Evolutionary conservation across 225 moss, liverwort and hornwort species (phyloP).

Genomic region (Marchantia polymorpha): DNA sequence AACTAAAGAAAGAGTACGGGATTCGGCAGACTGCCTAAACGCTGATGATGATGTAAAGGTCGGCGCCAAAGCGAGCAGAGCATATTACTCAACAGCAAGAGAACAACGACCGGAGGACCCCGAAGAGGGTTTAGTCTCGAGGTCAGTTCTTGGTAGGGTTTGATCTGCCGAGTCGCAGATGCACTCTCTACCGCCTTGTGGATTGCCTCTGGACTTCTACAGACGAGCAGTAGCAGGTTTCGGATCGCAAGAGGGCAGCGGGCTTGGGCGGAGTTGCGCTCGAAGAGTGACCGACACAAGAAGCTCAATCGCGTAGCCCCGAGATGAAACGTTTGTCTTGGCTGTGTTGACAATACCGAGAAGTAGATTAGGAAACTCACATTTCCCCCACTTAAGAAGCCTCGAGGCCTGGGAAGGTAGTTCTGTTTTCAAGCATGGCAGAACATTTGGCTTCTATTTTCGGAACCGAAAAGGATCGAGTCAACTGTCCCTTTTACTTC

Average conservation of each 20-base stretch:
- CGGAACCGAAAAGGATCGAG: constrained; percentile 95
- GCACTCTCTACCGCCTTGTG: background rate
- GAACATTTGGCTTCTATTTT: constrained; percentile 96
- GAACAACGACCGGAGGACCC: background rate
- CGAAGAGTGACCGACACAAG: background rate
- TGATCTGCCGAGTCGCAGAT: background rate
- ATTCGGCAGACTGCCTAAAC: background rate
- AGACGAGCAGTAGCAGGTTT: background rate
- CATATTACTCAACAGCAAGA: background rate
- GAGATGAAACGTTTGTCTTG: background rate
- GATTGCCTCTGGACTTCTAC: too few relatives aligned
- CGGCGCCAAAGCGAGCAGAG: background rate
- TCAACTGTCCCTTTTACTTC: constrained; percentile 96
- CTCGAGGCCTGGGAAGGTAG: background rate
- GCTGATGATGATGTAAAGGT: background rate
- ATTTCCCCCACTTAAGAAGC: background rate
- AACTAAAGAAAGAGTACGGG: background rate
- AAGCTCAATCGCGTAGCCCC: background rate
- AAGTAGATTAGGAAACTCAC: background rate
- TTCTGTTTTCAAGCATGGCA: constrained; percentile 52
- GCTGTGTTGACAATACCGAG: background rate
- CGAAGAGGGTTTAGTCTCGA: constrained; percentile 7
- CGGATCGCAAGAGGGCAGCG: background rate
- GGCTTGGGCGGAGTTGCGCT: background rate
- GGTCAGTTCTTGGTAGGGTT: constrained; percentile 18